Conservation (phyloP, 2,329 filamentous ascomycete genomes). For the Ustulina deusta region DNA sequence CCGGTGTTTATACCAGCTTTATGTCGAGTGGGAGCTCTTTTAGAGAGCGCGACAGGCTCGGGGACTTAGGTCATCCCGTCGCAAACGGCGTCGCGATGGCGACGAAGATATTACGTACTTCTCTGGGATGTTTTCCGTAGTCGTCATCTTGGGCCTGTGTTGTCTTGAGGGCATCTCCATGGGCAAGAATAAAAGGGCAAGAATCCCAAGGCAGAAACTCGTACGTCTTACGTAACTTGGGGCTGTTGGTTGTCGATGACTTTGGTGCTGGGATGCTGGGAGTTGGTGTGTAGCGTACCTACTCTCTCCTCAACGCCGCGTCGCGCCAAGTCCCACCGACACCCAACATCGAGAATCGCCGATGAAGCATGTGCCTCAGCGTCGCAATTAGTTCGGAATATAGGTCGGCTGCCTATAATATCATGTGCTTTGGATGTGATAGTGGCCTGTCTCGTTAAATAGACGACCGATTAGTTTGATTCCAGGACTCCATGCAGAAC, state of each 20-base stretch:
- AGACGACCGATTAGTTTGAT: not conserved
- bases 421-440: not conserved
- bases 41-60: too few species aligned
- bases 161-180: not conserved
- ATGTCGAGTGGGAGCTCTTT: conserved; percentile 5
- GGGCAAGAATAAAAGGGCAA: conserved; percentile 14
- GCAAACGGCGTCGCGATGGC: conserved; percentile 3
- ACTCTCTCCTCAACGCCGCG: not conserved
- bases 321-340: conserved; percentile 23
- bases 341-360: not conserved
- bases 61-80: conserved; percentile 12
- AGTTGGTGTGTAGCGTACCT: conserved; percentile 1
- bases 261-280: not conserved
- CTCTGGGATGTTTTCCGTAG: not conserved
- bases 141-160: not conserved
- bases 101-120: conserved; percentile 26
- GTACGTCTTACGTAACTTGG: conserved; percentile 22
- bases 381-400: not conserved
- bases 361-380: not conserved
- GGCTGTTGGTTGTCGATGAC: not conserved
- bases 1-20: conserved; percentile 25
- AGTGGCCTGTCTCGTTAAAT: not conserved
- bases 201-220: conserved; percentile 9
- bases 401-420: conserved; percentile 2
- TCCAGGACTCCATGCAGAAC: not conserved